Evolutionary conservation across 805 yeast genomes (phyloP).

Genomic region (Candida qinlingensis): DNA sequence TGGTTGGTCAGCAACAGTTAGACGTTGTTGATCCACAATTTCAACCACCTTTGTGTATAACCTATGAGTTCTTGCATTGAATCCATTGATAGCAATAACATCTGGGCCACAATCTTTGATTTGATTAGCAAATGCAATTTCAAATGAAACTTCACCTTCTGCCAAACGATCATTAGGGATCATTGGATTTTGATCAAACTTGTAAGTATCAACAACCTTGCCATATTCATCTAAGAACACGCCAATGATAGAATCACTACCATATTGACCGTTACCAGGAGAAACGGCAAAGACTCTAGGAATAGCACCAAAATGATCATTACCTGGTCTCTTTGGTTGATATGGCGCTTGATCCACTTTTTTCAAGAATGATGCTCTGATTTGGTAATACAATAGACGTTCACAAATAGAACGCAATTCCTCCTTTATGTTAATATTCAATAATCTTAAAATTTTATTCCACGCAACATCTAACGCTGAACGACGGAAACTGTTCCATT

Average conservation of each 20-base stretch:
- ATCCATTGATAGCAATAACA: constrained; percentile 86
- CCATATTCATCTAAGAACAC: constrained; percentile 77
- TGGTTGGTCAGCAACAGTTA: constrained; percentile 48
- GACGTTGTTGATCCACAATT: constrained; percentile 50
- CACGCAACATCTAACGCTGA: constrained; percentile 62
- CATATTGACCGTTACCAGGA: constrained; percentile 79
- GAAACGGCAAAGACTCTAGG: constrained; percentile 82
- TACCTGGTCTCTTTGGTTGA: constrained; percentile 61
- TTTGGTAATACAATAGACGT: constrained; percentile 57
- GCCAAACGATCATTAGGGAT: constrained; percentile 37
- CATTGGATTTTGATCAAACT: constrained; percentile 68
- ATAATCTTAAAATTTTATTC: constrained; percentile 58
- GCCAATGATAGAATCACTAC: constrained; percentile 82
- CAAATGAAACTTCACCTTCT: constrained; percentile 55
- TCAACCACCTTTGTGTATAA: constrained; percentile 52
- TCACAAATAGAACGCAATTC: constrained; percentile 74
- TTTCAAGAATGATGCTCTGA: constrained; percentile 62
- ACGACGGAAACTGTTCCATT: constrained; percentile 79
- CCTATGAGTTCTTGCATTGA: constrained; percentile 64
- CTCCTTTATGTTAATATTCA: constrained; percentile 76
- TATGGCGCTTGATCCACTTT: constrained; percentile 92
- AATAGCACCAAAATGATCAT: constrained; percentile 62
- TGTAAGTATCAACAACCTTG: constrained; percentile 66
- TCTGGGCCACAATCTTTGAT: constrained; percentile 73
- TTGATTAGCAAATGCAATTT: constrained; percentile 51